A percentile compares a stretch with the other conserved stretches of the same genome.
Conservation (phyloP, 805 yeast species). For the Saccharomycopsis fodiens region DNA sequence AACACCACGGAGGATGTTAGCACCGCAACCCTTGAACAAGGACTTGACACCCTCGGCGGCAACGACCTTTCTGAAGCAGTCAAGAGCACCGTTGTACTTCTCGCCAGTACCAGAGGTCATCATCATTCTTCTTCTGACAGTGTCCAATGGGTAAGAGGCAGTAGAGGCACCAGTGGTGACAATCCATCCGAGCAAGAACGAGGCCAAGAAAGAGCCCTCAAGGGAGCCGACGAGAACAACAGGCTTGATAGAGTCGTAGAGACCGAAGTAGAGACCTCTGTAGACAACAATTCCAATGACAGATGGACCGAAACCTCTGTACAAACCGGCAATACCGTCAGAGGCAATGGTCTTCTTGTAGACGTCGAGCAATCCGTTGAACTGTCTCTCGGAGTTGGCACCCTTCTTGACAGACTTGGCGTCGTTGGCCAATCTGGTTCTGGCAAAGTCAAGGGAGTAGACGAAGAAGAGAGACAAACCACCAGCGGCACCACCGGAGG, state of each 20-base stretch:
- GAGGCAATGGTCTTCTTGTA: slow-evolving; percentile 92
- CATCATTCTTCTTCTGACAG: slow-evolving; percentile 99
- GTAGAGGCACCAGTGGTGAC: slow-evolving; percentile 98
- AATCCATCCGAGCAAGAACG: slow-evolving; percentile 95
- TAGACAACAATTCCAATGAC: slow-evolving; percentile 95
- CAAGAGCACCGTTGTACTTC: slow-evolving; percentile 91
- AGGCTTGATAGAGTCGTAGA: slow-evolving; percentile 94
- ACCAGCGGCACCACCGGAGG: slow-evolving; percentile 99
- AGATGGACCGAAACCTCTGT: slow-evolving; percentile 99
- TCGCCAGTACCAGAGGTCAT: slow-evolving; percentile 99
- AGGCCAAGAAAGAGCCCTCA: slow-evolving; percentile 91
- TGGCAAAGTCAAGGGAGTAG: slow-evolving; percentile 95
- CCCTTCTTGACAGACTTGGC: slow-evolving; percentile 69
- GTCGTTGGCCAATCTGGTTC: slow-evolving; percentile 98
- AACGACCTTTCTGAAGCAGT: slow-evolving; percentile 84
- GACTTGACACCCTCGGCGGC: slow-evolving; percentile 93
- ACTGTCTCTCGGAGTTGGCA: slow-evolving; percentile 94
- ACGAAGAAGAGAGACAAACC: slow-evolving; percentile 89
- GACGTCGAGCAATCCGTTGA: slow-evolving; percentile 95
- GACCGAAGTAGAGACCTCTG: slow-evolving; percentile 99
- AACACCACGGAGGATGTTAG: slow-evolving; percentile 99
- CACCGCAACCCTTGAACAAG: slow-evolving; percentile 98
- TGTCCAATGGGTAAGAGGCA: slow-evolving; percentile 98
- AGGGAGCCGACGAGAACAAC: slow-evolving; percentile 88
- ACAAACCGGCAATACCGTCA: slow-evolving; percentile 97